Conservation (phyloP, 2,329 filamentous ascomycete species). For the Teratosphaeriaceae sp. region DNA sequence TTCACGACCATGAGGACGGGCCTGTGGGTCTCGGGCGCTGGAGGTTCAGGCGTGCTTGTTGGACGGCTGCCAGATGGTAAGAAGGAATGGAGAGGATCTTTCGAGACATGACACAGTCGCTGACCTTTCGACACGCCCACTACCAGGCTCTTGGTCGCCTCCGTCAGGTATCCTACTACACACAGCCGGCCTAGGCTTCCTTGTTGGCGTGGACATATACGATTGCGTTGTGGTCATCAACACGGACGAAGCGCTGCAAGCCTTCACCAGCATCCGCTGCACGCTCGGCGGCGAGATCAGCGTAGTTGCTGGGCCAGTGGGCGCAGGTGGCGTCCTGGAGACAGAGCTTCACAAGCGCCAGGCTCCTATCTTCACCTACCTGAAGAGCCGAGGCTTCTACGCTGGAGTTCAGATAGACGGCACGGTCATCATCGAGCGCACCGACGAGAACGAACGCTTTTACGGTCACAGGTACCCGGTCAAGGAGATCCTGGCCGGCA, state of each 20-base stretch:
- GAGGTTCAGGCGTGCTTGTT: conserved; percentile 81
- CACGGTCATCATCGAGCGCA: conserved; percentile 76
- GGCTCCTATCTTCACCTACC: conserved; percentile 72
- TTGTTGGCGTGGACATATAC: conserved; percentile 90
- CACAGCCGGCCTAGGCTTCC: conserved; percentile 80
- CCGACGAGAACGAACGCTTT: conserved; percentile 82
- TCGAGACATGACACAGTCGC: no score
- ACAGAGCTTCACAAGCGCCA: conserved; percentile 61
- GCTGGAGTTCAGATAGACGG: conserved; percentile 82
- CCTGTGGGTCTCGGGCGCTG: conserved; percentile 84
- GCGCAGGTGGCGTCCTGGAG: conserved; percentile 68
- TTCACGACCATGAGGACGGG: conserved; percentile 96
- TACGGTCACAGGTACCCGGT: conserved; percentile 63
- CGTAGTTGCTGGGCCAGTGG: conserved; percentile 69
- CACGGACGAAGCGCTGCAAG: conserved; percentile 73
- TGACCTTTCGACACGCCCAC: no score
- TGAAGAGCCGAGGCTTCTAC: conserved; percentile 85
- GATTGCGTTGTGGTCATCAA: conserved; percentile 94
- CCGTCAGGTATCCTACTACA: conserved; percentile 88
- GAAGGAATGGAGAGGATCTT: no score
- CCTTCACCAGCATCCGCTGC: conserved; percentile 71
- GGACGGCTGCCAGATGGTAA: conserved; percentile 77
- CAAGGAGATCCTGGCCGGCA: conserved; percentile 56
- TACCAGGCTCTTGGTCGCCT: conserved; percentile 78
- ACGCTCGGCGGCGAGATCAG: conserved; percentile 78